These are phyloP conservation scores for Pleurotus salmoneostramineus DNA, from an alignment of 768 basidiomycete species.

Conservation along the genomic window DNA sequence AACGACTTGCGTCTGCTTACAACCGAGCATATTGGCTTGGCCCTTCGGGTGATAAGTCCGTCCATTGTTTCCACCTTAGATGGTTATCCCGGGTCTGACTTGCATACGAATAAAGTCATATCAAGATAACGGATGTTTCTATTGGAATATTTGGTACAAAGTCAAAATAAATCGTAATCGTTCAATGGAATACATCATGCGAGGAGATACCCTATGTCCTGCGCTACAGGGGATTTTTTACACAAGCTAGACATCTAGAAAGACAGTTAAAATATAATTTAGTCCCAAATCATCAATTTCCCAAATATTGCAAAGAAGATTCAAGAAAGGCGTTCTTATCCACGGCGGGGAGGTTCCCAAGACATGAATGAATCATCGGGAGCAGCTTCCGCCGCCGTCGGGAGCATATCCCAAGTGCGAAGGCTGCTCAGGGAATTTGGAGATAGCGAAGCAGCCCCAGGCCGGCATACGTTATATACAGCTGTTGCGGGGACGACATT, in stretches of 20 bases:
- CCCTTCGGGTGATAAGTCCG: constrained; percentile 1
- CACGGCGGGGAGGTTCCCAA: constrained; percentile 48
- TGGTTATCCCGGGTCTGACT: background rate
- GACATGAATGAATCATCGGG: constrained; percentile 59
- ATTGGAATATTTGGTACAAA: constrained; percentile 3
- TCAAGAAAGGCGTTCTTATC: constrained; percentile 14
- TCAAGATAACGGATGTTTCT: background rate
- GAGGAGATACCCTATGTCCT: background rate
- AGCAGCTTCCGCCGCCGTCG: constrained; percentile 21
- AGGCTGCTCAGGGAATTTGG: constrained; percentile 15
- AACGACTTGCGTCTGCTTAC: background rate
- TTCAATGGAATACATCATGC: background rate
- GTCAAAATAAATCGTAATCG: constrained; percentile 1
- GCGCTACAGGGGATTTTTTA: background rate
- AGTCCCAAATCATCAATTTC: constrained; percentile 6
- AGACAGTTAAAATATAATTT: constrained; percentile 7
- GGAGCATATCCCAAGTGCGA: constrained; percentile 27
- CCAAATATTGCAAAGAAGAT: background rate
- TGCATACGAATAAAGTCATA: background rate
- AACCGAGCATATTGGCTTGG: background rate
- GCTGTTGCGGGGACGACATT: constrained; percentile 9
- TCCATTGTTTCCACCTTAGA: background rate
- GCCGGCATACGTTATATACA: constrained; percentile 12
- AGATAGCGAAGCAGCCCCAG: constrained; percentile 13
- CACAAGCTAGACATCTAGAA: background rate